Conservation (phyloP, 2,329 filamentous ascomycete genomes). For the Exophiala sp. region DNA sequence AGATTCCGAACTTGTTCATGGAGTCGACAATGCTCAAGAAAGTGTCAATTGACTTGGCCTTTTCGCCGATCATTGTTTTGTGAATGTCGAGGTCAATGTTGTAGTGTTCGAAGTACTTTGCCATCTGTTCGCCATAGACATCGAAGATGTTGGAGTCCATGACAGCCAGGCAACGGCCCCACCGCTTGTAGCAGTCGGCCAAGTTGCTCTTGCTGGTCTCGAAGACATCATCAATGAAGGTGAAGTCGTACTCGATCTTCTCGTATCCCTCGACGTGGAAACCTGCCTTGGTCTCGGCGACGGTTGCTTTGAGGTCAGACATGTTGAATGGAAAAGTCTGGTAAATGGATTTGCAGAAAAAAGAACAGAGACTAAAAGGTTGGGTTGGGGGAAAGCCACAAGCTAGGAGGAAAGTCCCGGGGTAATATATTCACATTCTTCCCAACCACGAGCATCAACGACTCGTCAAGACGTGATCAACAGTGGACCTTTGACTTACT, state of each 20-base stretch:
- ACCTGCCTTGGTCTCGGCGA: conserved; percentile 60
- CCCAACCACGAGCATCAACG: neutral
- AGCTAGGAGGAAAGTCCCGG: neutral
- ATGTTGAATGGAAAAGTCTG: conserved; percentile 44
- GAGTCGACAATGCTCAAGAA: conserved; percentile 67
- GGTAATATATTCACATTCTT: neutral
- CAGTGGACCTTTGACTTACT: neutral
- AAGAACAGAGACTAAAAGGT: neutral
- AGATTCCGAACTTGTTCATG: conserved; percentile 70
- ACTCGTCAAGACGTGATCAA: neutral
- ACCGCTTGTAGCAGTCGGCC: conserved; percentile 62
- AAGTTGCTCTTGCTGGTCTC: conserved; percentile 58
- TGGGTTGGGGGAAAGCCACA: neutral
- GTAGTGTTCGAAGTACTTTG: conserved; percentile 65
- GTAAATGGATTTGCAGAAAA: neutral
- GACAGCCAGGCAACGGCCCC: conserved; percentile 64
- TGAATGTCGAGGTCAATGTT: conserved; percentile 62
- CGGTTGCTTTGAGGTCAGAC: conserved; percentile 67
- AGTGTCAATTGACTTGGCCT: conserved; percentile 70
- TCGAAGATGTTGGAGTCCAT: conserved; percentile 70
- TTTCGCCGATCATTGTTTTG: conserved; percentile 71
- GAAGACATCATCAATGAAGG: conserved; percentile 68
- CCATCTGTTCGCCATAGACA: conserved; percentile 63
- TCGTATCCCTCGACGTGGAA: conserved; percentile 71
- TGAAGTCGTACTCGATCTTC: conserved; percentile 73